Percentiles rank a stretch among this genome's conserved stretches.
These are phyloP conservation scores for Xylaria sp. DNA, from an alignment of 2,329 filamentous ascomycete genomes.

Conservation along the genomic window DNA sequence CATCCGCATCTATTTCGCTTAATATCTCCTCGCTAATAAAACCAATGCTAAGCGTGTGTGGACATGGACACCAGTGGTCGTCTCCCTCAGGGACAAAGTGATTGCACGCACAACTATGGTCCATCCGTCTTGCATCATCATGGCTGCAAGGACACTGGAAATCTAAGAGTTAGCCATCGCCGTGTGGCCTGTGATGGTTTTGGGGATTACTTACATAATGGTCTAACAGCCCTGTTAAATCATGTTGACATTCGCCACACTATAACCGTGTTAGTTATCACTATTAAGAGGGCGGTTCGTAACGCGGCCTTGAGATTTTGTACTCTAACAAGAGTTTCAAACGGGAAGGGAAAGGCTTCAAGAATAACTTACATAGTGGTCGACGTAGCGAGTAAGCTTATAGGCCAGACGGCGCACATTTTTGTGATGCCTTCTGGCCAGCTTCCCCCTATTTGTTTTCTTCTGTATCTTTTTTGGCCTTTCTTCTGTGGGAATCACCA, in stretches of 20 bases:
- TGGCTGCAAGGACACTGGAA: constrained; percentile 25
- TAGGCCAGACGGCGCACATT: background rate
- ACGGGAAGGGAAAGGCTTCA: background rate
- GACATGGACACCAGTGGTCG: constrained; percentile 34
- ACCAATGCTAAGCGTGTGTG: constrained; percentile 8
- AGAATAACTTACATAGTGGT: constrained; percentile 18
- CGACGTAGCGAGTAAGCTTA: background rate
- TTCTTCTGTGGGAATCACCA: background rate
- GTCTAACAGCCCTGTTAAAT: constrained; percentile 1
- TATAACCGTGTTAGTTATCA: background rate
- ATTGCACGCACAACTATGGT: constrained; percentile 13
- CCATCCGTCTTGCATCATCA: background rate
- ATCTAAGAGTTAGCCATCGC: background rate
- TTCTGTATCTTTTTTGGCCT: background rate
- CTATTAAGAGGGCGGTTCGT: background rate
- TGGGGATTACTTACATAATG: constrained; percentile 20
- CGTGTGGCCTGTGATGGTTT: background rate
- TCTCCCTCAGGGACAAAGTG: background rate
- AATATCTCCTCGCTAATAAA: constrained; percentile 15
- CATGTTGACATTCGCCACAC: constrained; percentile 28
- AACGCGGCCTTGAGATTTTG: background rate
- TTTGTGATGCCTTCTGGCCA: background rate
- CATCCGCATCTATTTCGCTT: constrained; percentile 13
- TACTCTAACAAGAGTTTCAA: background rate
- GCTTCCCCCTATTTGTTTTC: background rate